Conservation (phyloP, 1,284 basidiomycete genomes). For the Pisolithus thermaeus region DNA sequence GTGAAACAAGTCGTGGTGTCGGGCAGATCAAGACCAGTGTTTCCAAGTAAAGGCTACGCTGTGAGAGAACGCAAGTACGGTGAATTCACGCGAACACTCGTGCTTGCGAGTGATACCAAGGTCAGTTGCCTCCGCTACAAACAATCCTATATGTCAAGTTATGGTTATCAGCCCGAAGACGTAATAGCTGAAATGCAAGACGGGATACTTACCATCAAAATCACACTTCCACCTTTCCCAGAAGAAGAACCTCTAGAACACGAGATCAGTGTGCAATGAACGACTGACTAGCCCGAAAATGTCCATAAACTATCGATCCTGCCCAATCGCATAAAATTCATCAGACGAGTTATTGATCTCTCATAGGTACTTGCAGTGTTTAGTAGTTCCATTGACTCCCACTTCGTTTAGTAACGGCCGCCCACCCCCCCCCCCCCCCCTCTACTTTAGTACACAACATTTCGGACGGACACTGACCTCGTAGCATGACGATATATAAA, state of each 20-base stretch:
- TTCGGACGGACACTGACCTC: not conserved
- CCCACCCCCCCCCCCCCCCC: too few species aligned
- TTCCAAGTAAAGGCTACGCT: conserved; percentile 30
- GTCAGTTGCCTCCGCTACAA: conserved; percentile 31
- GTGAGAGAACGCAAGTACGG: conserved; percentile 52
- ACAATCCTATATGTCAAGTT: conserved; percentile 4
- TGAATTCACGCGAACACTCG: conserved; percentile 44
- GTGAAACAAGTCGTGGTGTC: conserved; percentile 50
- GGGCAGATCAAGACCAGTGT: conserved; percentile 34
- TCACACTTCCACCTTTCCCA: conserved; percentile 36
- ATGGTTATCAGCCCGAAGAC: conserved; percentile 36
- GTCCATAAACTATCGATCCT: too few species aligned
- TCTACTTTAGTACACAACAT: not conserved
- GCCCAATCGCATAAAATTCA: not conserved
- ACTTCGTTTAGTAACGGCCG: not conserved
- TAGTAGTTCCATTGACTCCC: not conserved
- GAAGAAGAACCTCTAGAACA: conserved; percentile 17
- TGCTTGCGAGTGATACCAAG: conserved; percentile 52
- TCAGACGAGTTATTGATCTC: not conserved
- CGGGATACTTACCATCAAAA: conserved; percentile 44
- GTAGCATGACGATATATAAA: conserved; percentile 1
- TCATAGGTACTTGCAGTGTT: not conserved
- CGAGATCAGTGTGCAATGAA: conserved; percentile 23
- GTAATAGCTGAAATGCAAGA: conserved; percentile 43
- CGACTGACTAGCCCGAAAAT: conserved; percentile 6